Evolutionary conservation across 1,284 basidiomycete genomes (phyloP), one percentile per base, ranked within the genome.

Genomic region (Cryptococcus sp.): DNA sequence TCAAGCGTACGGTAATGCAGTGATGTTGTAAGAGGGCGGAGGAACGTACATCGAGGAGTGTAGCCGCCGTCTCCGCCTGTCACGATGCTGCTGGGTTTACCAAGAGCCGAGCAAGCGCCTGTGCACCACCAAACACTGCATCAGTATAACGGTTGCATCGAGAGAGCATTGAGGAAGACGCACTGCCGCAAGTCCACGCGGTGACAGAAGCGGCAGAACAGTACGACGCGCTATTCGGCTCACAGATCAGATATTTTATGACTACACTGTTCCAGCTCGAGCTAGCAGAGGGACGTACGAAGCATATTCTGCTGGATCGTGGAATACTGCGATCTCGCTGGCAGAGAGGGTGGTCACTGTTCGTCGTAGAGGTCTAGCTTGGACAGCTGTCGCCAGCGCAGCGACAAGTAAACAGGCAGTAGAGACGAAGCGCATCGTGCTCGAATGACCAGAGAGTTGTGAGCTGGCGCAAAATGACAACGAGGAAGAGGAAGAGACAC

Each of bases 51-150:
- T 25, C 60, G 30, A 27, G 62, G 62, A 0, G 46, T 57, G 7
- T 30, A 38, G 10, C 48, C 62, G 5, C 62, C 62, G 42, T 66
- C 60, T 3, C 64, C 64, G 23, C 64, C 64, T 16, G 55, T 62
- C 16, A 57, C 54, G 49, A 64, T 52, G n/a, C 20, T 43, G 17
- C 38, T 13, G 6, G 63, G 63, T 41, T 54, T 53, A 3, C 42
- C 6, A 13, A 64, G 52, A 19, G 40, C 46, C 15, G 47, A 38
- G 47, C 63, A 64, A 10, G 60, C 53, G 30, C 42, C 62, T 63
- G 47, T 6, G 39, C 35, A 39, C n/a, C 10, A 10, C 5, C 5
- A 10, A 45, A 45, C 27, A 15, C n/a, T n/a, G 46, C n/a, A 47
- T 16, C 27, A 47, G 45, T 49, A 57, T 25, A 42, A 48, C n/a